A percentile compares a stretch with the other conserved stretches of the same genome.
phyloP scores from a whole-genome alignment of 78 protist species.

The Dictyostelium firmibasis region DNA sequence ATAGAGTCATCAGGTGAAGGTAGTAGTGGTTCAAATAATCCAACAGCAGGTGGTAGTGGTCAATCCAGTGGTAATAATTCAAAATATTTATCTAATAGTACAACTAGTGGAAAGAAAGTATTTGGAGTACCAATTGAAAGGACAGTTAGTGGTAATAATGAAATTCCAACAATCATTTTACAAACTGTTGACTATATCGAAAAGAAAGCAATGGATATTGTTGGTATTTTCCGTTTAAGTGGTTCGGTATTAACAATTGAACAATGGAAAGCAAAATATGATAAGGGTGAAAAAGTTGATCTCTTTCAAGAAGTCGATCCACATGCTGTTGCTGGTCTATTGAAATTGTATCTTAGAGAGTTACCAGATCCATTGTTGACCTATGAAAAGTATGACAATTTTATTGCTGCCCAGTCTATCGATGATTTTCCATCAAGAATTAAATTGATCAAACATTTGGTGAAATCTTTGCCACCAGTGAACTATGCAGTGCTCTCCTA shows the following conservation, averaged over 20 bases:
- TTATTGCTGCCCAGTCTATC: conserved; percentile 58
- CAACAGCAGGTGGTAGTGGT: neutral
- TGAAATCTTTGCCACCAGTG: conserved; percentile 38
- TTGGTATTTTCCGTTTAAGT: conserved; percentile 51
- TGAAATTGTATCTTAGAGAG: conserved; percentile 75
- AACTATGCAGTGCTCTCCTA: conserved; percentile 18
- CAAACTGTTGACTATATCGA: conserved; percentile 58
- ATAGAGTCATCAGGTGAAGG: neutral
- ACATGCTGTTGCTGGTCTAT: conserved; percentile 74
- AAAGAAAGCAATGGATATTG: conserved; percentile 53
- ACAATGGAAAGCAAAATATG: conserved; percentile 48
- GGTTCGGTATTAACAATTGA: conserved; percentile 35
- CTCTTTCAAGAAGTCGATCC: conserved; percentile 27
- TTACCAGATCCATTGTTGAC: conserved; percentile 83
- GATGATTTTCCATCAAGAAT: conserved; percentile 47
- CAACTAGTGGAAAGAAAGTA: neutral
- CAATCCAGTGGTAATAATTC: neutral
- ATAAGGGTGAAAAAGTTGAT: conserved; percentile 39
- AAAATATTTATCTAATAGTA: neutral
- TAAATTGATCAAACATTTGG: conserved; percentile 46
- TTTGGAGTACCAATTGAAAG: conserved; percentile 64
- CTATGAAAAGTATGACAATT: conserved; percentile 78
- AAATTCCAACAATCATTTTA: conserved; percentile 26
- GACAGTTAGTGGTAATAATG: neutral
- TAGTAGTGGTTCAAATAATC: neutral